A percentile compares a stretch with the other conserved stretches of the same genome.
phyloP scores from a whole-genome alignment of 1,284 basidiomycete species.

The Fomitopsis palustris region DNA sequence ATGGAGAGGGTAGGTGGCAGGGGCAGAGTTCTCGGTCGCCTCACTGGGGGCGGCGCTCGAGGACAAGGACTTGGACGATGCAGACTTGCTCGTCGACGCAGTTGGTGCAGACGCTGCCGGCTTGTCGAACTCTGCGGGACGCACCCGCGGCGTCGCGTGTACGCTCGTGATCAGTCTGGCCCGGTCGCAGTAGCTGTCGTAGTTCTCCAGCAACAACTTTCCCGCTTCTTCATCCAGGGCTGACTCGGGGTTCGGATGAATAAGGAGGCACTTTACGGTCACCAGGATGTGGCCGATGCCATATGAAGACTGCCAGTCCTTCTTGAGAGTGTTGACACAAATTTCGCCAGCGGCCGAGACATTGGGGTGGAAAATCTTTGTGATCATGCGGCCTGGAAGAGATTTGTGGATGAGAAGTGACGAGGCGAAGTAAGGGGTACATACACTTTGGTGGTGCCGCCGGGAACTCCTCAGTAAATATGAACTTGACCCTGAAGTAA shows the following conservation, averaged over 20 bases:
- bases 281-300: constrained; percentile 89
- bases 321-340: constrained; percentile 96
- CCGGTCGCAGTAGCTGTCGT: constrained; percentile 79
- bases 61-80: constrained; percentile 16
- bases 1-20: constrained; percentile 26
- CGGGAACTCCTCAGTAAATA: constrained; percentile 88
- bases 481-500: constrained; percentile 86
- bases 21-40: constrained; percentile 24
- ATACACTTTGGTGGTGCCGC: constrained; percentile 88
- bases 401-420: neutral
- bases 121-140: constrained; percentile 66
- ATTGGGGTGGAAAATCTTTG: constrained; percentile 97
- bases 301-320: constrained; percentile 93
- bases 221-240: constrained; percentile 94
- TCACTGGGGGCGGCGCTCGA: constrained; percentile 15
- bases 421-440: constrained; percentile 24
- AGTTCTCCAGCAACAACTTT: constrained; percentile 86
- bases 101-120: constrained; percentile 31
- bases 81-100: constrained; percentile 17
- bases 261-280: constrained; percentile 91
- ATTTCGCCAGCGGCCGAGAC: constrained; percentile 90
- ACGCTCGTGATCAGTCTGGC: constrained; percentile 83
- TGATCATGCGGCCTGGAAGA: constrained; percentile 75
- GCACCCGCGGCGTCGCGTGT: constrained; percentile 70
- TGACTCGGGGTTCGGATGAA: constrained; percentile 94